These are phyloP conservation scores for Cladosporium sp. DNA, from an alignment of 2,329 filamentous ascomycete genomes.

Conservation along the genomic window DNA sequence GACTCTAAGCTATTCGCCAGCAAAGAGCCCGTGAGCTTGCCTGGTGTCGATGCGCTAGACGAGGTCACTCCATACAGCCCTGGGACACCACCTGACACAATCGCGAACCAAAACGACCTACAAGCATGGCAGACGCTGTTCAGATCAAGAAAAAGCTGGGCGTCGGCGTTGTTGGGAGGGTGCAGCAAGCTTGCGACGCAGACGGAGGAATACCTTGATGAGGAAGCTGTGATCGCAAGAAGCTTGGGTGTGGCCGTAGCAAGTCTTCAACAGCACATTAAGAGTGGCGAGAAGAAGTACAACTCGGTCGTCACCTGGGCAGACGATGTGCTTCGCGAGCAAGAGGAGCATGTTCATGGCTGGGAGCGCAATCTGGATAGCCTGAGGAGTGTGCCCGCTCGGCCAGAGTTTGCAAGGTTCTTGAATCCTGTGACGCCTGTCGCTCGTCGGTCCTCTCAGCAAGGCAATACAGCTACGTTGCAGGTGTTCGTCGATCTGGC, in stretches of 20 bases:
- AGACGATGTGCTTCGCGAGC: slow-evolving; percentile 65
- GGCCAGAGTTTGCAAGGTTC: slow-evolving; percentile 61
- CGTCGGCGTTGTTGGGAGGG: slow-evolving; percentile 66
- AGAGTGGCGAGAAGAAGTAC: slow-evolving; percentile 69
- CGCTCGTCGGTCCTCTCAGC: slow-evolving; percentile 36
- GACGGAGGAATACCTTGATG: slow-evolving; percentile 65
- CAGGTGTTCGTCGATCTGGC: slow-evolving; percentile 75
- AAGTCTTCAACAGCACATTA: slow-evolving; percentile 77
- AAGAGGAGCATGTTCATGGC: slow-evolving; percentile 60
- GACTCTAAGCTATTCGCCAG: slow-evolving; percentile 59
- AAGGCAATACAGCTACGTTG: slow-evolving; percentile 57
- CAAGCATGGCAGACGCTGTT: slow-evolving; percentile 88
- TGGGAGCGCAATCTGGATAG: slow-evolving; percentile 70
- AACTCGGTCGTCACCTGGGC: slow-evolving; percentile 71
- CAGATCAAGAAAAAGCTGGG: slow-evolving; percentile 78
- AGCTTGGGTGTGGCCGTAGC: slow-evolving; percentile 82
- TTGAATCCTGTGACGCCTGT: slow-evolving; percentile 27
- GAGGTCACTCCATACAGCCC: slow-evolving; percentile 52
- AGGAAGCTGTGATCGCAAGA: slow-evolving; percentile 74
- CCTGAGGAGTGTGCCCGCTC: slow-evolving; percentile 64
- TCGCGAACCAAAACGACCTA: slow-evolving; percentile 75
- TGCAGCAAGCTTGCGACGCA: slow-evolving; percentile 65
- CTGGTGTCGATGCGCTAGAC: slow-evolving; percentile 56
- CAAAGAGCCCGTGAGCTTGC: slow-evolving; percentile 24
- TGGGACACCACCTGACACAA: slow-evolving; percentile 70